Base-by-base conservation (phyloP, 306 rosid species). In the Lathyrus tuberosus region DNA sequence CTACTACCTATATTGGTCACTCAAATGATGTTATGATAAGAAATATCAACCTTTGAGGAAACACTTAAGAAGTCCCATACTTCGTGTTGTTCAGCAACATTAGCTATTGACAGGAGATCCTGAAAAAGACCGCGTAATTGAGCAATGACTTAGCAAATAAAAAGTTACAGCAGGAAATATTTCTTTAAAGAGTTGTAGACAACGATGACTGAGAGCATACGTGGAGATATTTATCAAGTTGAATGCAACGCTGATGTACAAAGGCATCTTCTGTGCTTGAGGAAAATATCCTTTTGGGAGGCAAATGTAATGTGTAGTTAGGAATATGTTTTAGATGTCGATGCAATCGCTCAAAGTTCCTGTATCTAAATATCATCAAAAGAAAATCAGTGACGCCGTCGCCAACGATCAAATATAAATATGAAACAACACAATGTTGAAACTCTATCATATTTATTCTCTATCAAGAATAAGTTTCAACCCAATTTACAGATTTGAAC, bases 241-340 rank as follows among this genome's bases (percentile, higher is more conserved):
- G 99, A 81, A 95, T 86, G 81, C 99, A 95, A 31, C 97, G 91
- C 81, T 83, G 92, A 84, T 91, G 96, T 73, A 95, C 99, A 82
- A 95, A 95, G 64, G 99, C 65, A 65, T 95, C 99, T 85, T 95
- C 99, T 40, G 95, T 95, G 84, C 95, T 95, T 33, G 99, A 95
- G 22, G 97, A 95, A 83, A 95, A 91, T 82, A 95, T 91, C 80
- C 99, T 88, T 85, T 95, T 95, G 42, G 99, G 99, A 65, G 99
- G 99, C 81, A 95, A 80, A 70, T 87, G 96, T 49, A 95, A 72
- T 1, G 86, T 80, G 74, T 95, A 95, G 80, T 95, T 95, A 20
- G 97, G 99, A 78, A 91, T 87, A 54, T 87, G 92, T 81, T 91
- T 95, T 53, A 95, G 96, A 79, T 89, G 82, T 30, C 96, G 92